Evolutionary conservation across 768 basidiomycete genomes (phyloP).

Genomic region (Glaciozyma antarctica): DNA sequence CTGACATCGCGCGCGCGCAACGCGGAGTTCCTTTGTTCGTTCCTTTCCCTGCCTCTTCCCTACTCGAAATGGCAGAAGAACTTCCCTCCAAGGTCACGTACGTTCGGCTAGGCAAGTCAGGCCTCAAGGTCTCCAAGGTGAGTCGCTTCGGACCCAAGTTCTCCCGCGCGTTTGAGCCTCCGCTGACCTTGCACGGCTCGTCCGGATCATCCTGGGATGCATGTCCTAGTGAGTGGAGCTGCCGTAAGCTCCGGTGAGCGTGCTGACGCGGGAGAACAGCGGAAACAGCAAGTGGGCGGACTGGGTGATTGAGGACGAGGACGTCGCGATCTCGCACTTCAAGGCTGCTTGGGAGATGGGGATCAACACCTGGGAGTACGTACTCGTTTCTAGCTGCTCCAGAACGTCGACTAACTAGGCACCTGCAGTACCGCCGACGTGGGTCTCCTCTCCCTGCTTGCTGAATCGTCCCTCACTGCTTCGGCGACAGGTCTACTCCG

Average conservation of each 20-base stretch:
- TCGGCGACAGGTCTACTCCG: slow-evolving; percentile 45
- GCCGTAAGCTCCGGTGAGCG: no score
- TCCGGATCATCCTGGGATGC: background rate
- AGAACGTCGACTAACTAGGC: no score
- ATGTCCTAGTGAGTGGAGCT: no score
- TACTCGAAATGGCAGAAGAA: background rate
- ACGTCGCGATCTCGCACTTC: slow-evolving; percentile 50
- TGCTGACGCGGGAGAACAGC: background rate
- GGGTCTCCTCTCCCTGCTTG: background rate
- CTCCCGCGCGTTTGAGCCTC: background rate
- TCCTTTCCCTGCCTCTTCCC: no score
- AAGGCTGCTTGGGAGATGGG: slow-evolving; percentile 55
- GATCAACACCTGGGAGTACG: slow-evolving; percentile 49
- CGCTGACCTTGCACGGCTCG: no score
- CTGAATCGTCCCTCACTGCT: background rate
- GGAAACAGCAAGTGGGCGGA: background rate
- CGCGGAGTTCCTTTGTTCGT: no score
- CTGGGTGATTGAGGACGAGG: slow-evolving; percentile 35
- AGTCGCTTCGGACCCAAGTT: no score
- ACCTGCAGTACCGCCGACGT: slow-evolving; percentile 38
- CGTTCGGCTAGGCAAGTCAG: slow-evolving; percentile 49
- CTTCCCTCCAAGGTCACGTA: slow-evolving; percentile 10
- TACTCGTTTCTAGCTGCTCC: no score
- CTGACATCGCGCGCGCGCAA: no score
- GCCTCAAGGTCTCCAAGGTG: slow-evolving; percentile 52